Evolutionary conservation across 106 monocot species (phyloP).

Genomic region (Narthecium ossifragum): DNA sequence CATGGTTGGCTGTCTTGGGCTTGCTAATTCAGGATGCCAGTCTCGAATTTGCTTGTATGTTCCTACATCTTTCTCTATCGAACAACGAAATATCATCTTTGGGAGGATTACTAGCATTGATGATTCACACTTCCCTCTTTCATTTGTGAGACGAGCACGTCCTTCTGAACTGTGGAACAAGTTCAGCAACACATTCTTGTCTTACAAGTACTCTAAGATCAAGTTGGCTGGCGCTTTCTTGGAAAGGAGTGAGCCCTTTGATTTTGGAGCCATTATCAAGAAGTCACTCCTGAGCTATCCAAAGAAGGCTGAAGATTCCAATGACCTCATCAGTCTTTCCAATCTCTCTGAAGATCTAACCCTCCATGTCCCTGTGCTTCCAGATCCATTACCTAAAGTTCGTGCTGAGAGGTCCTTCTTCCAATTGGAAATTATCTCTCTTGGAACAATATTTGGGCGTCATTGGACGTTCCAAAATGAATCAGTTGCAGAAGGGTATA

Average conservation of each 20-base stretch:
- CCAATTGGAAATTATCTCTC: slow-evolving; percentile 40
- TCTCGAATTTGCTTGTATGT: slow-evolving; percentile 63
- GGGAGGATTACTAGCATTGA: slow-evolving; percentile 41
- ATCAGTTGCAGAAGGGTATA: not conserved
- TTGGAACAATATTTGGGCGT: slow-evolving; percentile 30
- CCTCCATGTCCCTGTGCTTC: slow-evolving; percentile 21
- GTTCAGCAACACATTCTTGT: slow-evolving; percentile 4
- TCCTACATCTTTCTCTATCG: slow-evolving; percentile 45
- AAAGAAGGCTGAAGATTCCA: slow-evolving; percentile 17
- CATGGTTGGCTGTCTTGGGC: slow-evolving; percentile 68
- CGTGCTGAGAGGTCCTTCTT: slow-evolving; percentile 11
- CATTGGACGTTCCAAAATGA: slow-evolving; percentile 4
- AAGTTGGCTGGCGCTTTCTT: slow-evolving; percentile 41
- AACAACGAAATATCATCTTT: slow-evolving; percentile 21
- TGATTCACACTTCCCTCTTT: slow-evolving; percentile 28
- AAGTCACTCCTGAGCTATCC: slow-evolving; percentile 63
- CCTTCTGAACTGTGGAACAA: slow-evolving; percentile 28
- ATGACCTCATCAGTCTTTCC: slow-evolving; percentile 28
- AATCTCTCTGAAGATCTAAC: slow-evolving; percentile 50
- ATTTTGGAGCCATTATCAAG: slow-evolving; percentile 35
- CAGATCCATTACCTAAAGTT: slow-evolving; percentile 23
- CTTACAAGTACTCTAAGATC: slow-evolving; percentile 58
- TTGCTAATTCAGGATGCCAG: slow-evolving; percentile 17
- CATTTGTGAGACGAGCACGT: slow-evolving; percentile 30
- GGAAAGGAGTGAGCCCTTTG: slow-evolving; percentile 48